Conservation (phyloP, 1,284 basidiomycete genomes). For the Caloboletus firmus region DNA sequence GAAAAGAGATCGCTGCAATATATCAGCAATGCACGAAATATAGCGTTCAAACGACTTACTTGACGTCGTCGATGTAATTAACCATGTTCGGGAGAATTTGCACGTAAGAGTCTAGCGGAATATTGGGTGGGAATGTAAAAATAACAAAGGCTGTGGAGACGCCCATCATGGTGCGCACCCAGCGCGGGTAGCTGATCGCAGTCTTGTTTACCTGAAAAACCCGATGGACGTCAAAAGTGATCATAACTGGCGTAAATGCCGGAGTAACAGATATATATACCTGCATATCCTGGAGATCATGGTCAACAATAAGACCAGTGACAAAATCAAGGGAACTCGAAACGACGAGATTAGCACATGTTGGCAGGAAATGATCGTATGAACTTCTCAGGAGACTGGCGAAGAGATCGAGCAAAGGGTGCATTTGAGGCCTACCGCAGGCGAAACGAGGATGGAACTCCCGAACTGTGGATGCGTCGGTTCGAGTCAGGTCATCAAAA, state of each 20-base stretch:
- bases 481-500: constrained; percentile 9
- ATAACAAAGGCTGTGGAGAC: constrained; percentile 8
- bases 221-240: not conserved
- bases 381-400: not conserved
- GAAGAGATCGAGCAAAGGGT: constrained; percentile 6
- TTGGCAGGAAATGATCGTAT: constrained; percentile 7
- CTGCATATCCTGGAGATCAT: constrained; percentile 2
- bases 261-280: not conserved
- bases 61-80: constrained; percentile 12
- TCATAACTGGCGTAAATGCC: not conserved
- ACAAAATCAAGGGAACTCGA: constrained; percentile 10
- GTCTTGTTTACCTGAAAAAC: constrained; percentile 6
- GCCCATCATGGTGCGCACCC: constrained; percentile 10
- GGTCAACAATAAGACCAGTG: constrained; percentile 4
- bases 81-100: constrained; percentile 11
- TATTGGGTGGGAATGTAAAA: constrained; percentile 8
- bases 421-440: not conserved
- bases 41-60: not conserved
- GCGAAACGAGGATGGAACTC: constrained; percentile 8
- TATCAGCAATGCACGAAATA: not conserved
- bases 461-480: not conserved
- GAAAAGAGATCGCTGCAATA: constrained; percentile 5
- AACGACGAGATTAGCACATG: constrained; percentile 7
- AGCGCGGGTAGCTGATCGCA: constrained; percentile 5
- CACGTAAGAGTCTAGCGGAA: constrained; percentile 2